Base-by-base conservation (phyloP, 2,329 filamentous ascomycete genomes). In the Phyllosticta citrichinensis region DNA sequence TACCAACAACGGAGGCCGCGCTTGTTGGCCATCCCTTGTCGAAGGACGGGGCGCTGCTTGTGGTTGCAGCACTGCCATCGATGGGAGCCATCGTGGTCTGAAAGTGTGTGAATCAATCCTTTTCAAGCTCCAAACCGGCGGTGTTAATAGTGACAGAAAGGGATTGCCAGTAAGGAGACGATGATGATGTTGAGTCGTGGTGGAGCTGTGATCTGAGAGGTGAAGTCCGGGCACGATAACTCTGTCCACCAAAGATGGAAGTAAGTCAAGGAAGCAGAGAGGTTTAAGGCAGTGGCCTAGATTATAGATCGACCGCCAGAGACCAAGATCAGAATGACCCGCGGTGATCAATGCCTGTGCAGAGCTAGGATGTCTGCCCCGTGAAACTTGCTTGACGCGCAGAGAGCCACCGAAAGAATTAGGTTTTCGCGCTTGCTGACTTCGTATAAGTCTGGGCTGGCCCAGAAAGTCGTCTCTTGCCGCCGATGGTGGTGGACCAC, bases 1-100 rank as follows among this genome's bases (percentile, higher is more conserved):
- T 52, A 1, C 65, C 68, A 61, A 72, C 24, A 4, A 60, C 11
- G 1, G 17, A n/a, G 14, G 40, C 40, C 8, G 40, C 40, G 17
- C 40, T 47, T 5, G 40, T 47, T n/a, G 40, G 40, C 40, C 40
- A 47, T 47, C 40, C 40, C n/a, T 47, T 47, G 40, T 47, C 40
- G n/a, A 47, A 47, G 2, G 40, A 47, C 40, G 40, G 40, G 6
- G n/a, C 17, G 14, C 14, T 47, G 40, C 40, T 47, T 17, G 40
- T n/a, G 2, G 17, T 47, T 47, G 40, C 40, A 47, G 40, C 17
- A 14, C 2, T 47, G 40, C 40, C 40, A 47, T 47, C 40, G 40
- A 47, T 47, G 40, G 40, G 40, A 5, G 40, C 40, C 40, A 47
- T 47, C 40, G 17, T 47, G 40, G 40, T 47, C 40, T n/a, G 14